Base-by-base conservation (phyloP, 352 stramenopile genomes). In the Halophytophthora polymorphica region DNA sequence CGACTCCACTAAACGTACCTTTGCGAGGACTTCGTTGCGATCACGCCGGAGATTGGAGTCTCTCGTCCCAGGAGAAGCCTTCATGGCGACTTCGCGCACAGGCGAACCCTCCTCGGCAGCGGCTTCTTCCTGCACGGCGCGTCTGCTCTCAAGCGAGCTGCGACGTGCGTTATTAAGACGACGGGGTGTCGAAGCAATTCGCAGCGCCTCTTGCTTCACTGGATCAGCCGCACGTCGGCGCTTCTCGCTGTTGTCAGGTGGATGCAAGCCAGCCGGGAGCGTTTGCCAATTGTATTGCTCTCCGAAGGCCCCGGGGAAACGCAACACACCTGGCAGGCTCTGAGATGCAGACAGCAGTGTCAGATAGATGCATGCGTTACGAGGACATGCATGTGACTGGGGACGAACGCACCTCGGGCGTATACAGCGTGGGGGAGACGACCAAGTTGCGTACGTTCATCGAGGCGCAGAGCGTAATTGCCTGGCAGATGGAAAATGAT, bases 391-490 rank as follows among this genome's bases (percentile, higher is more conserved):
- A n/a, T n/a, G n/a, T n/a, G n/a, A n/a, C n/a, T n/a, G n/a, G 29
- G 29, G 29, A 6, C 29, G n/a, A 52, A 3, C 61, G n/a, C 51
- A 83, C 77, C 69, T 64, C 50, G 7, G 59, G 44, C 1, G 66
- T 71, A 56, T 79, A 91, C 6, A 72, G 41, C 11, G 56, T 77
- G 3, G 73, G 59, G 13, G 76, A 88, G 4, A 69, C 69, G 38
- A 89, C 75, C 22, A 90, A 58, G 38, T 88, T 89, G 2, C 83
- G 66, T 7, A 83, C 39, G 25, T 84, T 89, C 67, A 88, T 78
- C 34, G 71, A 73, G 2, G 76, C 67, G 42, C 83, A 91, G 39
- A 88, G 49, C 18, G 73, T 86, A 23, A 90, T 64, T 6, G 66
- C 69, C 73, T 84, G 45, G 22, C 21, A 29, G n/a, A 39, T 6